These are phyloP conservation scores for Debaryomyces maramus DNA, from an alignment of 805 yeast species.

Conservation along the genomic window DNA sequence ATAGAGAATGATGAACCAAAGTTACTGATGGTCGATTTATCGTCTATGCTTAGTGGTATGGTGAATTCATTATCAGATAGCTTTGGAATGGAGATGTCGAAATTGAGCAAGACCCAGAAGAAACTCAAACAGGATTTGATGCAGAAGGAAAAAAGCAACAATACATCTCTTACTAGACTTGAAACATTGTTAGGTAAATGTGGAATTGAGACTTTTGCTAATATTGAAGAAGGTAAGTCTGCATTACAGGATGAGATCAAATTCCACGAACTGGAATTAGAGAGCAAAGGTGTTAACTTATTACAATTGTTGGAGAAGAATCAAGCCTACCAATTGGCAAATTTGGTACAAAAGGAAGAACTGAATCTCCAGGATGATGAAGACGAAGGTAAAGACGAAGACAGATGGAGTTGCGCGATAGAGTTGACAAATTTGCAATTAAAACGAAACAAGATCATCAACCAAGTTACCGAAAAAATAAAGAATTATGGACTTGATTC, in stretches of 20 bases:
- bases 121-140: constrained; percentile 41
- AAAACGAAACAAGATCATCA: constrained; percentile 42
- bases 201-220: constrained; percentile 25
- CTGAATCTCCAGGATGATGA: constrained; percentile 16
- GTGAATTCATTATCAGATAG: constrained; percentile 51
- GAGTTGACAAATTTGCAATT: constrained; percentile 54
- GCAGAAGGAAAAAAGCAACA: constrained; percentile 49
- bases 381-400: constrained; percentile 13
- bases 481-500: constrained; percentile 46
- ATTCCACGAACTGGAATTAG: constrained; percentile 13
- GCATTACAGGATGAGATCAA: constrained; percentile 19
- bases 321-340: constrained; percentile 48
- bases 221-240: constrained; percentile 27
- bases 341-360: constrained; percentile 43
- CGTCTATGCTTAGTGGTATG: constrained; percentile 38
- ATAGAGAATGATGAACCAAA: constrained; percentile 20
- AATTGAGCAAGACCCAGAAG: constrained; percentile 26
- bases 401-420: constrained; percentile 17
- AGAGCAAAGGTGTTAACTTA: constrained; percentile 21
- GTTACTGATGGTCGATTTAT: constrained; percentile 33
- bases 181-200: constrained; percentile 29
- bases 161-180: constrained; percentile 24
- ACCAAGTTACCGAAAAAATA: constrained; percentile 49
- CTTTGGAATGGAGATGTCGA: constrained; percentile 54
- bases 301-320: constrained; percentile 34